These are phyloP conservation scores for Chrysoporthe cubensis DNA, from an alignment of 2,329 filamentous ascomycete genomes.

Conservation along the genomic window DNA sequence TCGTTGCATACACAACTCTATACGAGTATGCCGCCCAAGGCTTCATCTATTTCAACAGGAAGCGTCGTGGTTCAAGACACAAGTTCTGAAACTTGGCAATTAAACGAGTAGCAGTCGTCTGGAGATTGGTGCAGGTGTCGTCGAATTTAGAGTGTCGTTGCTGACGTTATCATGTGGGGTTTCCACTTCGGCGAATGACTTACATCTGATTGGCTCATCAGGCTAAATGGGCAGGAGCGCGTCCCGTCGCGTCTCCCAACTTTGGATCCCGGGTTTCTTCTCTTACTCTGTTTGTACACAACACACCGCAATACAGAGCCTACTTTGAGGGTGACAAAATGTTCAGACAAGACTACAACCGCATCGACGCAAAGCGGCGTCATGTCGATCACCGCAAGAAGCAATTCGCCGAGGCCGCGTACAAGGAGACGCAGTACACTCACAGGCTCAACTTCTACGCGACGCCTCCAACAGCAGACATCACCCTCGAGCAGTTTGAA, in stretches of 20 bases:
- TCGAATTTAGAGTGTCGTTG: not conserved
- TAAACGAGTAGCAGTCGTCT: not conserved
- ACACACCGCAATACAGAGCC: not conserved
- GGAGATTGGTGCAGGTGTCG: not conserved
- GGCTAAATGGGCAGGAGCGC: conserved; percentile 32
- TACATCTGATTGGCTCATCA: conserved; percentile 26
- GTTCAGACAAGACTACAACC: conserved; percentile 56
- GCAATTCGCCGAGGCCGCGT: conserved; percentile 80
- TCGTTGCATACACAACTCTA: too few species aligned
- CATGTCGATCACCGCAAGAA: conserved; percentile 79
- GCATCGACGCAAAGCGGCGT: conserved; percentile 72
- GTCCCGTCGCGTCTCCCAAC: conserved; percentile 34
- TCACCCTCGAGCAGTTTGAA: conserved; percentile 96
- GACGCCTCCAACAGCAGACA: conserved; percentile 86
- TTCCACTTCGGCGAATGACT: conserved; percentile 4
- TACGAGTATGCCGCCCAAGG: too few species aligned
- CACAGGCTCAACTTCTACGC: conserved; percentile 92
- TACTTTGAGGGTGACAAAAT: conserved; percentile 37
- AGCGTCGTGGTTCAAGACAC: not conserved
- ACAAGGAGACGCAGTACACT: conserved; percentile 78
- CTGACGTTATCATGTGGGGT: not conserved
- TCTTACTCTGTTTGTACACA: not conserved
- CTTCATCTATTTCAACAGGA: not conserved
- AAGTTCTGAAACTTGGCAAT: not conserved
- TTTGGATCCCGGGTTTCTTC: conserved; percentile 4